phyloP scores from a whole-genome alignment of 192 early-diverging fungal species.

The Spizellomyces sp. region DNA sequence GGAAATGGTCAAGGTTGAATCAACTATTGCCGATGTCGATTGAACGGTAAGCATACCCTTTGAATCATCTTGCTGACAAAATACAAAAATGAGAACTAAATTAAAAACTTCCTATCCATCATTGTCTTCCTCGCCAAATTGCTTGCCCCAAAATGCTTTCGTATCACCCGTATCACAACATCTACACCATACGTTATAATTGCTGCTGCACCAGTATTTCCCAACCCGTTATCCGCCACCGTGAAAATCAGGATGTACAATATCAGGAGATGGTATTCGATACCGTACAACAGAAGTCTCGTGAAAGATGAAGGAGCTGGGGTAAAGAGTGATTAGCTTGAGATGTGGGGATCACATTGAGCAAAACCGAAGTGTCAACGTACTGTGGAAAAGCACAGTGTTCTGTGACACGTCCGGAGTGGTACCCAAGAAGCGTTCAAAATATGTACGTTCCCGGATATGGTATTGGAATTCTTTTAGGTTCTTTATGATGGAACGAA shows the following conservation, averaged over 20 bases:
- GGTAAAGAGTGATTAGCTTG: not conserved
- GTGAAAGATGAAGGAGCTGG: slow-evolving; percentile 11
- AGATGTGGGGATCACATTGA: slow-evolving; percentile 7
- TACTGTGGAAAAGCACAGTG: slow-evolving; percentile 48
- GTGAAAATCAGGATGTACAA: slow-evolving; percentile 45
- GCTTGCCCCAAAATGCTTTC: slow-evolving; percentile 48
- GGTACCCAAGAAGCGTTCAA: slow-evolving; percentile 47
- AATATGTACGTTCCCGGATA: slow-evolving; percentile 39
- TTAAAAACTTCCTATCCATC: slow-evolving; percentile 55
- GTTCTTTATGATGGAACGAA: slow-evolving; percentile 39
- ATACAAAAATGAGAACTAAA: slow-evolving; percentile 26
- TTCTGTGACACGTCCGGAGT: slow-evolving; percentile 41
- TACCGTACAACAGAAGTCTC: slow-evolving; percentile 37
- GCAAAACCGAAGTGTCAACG: slow-evolving; percentile 1
- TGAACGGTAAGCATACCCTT: too few relatives aligned
- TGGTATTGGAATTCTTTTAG: slow-evolving; percentile 54
- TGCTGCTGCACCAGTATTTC: slow-evolving; percentile 32
- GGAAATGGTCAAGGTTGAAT: too few relatives aligned
- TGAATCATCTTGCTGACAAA: too few relatives aligned
- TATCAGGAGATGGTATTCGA: slow-evolving; percentile 47
- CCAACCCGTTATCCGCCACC: slow-evolving; percentile 25
- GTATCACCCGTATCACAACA: slow-evolving; percentile 23
- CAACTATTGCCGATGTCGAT: too few relatives aligned
- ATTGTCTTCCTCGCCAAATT: slow-evolving; percentile 50
- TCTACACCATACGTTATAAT: slow-evolving; percentile 42